A percentile compares a stretch with the other conserved stretches of the same genome.
Evolutionary conservation across 441 rosid genomes (phyloP).

Genomic region (Pelargonium myrrhifolium): DNA sequence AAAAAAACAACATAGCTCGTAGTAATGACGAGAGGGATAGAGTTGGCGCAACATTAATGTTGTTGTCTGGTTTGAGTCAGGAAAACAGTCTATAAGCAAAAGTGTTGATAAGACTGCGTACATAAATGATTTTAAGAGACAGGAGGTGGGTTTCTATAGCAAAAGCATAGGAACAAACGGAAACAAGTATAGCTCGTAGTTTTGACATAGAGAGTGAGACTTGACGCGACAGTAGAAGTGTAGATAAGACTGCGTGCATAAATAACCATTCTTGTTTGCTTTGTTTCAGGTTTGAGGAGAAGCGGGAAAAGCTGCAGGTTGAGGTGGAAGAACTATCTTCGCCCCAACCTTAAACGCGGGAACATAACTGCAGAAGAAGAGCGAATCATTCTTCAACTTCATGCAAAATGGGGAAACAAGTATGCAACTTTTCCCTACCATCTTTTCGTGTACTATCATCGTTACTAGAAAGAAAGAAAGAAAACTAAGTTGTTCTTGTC

Average conservation of each 20-base stretch:
- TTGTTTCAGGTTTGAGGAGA: constrained; percentile 46
- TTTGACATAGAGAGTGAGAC: too few relatives aligned
- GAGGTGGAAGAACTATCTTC: constrained; percentile 69
- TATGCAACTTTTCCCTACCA: constrained; percentile 17
- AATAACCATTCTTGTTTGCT: neutral
- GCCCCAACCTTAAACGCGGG: constrained; percentile 51
- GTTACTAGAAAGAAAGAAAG: neutral
- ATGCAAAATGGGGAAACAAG: constrained; percentile 67
- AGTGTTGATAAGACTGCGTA: too few relatives aligned
- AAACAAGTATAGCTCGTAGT: too few relatives aligned
- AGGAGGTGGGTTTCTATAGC: too few relatives aligned
- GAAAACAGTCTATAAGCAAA: too few relatives aligned
- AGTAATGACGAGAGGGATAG: neutral
- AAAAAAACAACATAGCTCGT: neutral
- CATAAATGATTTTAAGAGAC: too few relatives aligned
- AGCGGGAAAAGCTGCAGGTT: constrained; percentile 75
- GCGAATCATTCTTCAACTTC: constrained; percentile 43
- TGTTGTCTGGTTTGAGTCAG: too few relatives aligned
- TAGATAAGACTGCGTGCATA: neutral
- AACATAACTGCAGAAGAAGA: constrained; percentile 53
- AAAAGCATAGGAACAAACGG: too few relatives aligned
- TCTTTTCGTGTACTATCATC: neutral
- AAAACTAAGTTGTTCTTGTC: neutral
- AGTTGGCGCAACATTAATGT: too few relatives aligned
- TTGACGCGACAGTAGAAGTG: too few relatives aligned